phyloP scores from a whole-genome alignment of 108 stramenopile genomes.

The Bacterosira constricta region DNA sequence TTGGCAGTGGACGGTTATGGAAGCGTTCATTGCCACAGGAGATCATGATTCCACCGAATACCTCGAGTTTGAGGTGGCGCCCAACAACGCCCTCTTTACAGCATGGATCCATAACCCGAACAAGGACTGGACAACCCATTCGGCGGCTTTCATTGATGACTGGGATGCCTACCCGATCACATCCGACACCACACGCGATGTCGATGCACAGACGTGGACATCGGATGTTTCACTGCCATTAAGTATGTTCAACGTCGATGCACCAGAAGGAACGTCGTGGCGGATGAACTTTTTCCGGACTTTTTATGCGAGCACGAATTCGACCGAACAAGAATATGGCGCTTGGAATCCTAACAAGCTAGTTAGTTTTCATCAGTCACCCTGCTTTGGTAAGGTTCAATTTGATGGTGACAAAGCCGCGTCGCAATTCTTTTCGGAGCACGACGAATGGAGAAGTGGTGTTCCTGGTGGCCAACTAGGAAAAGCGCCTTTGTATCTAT shows the following conservation, averaged over 20 bases:
- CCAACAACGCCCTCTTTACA: background rate
- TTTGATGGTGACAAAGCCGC: too few species aligned
- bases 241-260: background rate
- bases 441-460: too few species aligned
- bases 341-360: background rate
- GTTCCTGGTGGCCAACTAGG: too few species aligned
- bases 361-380: background rate
- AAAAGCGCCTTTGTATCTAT: too few species aligned
- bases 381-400: background rate
- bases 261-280: background rate
- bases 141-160: slow-evolving; percentile 4
- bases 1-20: slow-evolving; percentile 5
- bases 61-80: slow-evolving; percentile 5
- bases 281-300: slow-evolving; percentile 5
- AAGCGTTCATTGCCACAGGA: slow-evolving; percentile 1
- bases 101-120: background rate
- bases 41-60: background rate
- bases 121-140: background rate
- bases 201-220: background rate
- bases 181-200: background rate
- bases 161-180: background rate
- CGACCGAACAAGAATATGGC: background rate
- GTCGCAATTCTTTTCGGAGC: too few species aligned
- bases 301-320: background rate
- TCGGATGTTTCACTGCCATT: background rate